Percentiles rank a stretch among this genome's conserved stretches.
Evolutionary conservation across 140 eudicot genomes (phyloP).

Genomic region (Cichorium intybus): DNA sequence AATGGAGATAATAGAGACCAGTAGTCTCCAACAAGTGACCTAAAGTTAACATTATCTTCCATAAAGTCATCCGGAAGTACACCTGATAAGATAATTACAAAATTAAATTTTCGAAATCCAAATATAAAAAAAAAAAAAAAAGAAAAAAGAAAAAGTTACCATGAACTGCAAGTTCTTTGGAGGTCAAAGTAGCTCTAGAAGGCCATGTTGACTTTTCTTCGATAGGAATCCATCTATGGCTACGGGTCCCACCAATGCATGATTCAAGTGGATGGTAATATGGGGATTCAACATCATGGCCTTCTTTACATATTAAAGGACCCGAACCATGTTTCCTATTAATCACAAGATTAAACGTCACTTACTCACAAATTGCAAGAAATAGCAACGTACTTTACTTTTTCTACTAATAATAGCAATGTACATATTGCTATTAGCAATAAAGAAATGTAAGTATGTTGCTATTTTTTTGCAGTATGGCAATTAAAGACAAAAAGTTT

Average conservation of each 20-base stretch:
- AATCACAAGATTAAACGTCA: slow-evolving; percentile 26
- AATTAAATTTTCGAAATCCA: neutral
- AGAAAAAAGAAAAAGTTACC: slow-evolving; percentile 48
- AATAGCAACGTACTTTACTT: neutral
- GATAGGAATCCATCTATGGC: slow-evolving; percentile 87
- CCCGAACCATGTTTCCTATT: slow-evolving; percentile 68
- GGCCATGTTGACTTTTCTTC: slow-evolving; percentile 85
- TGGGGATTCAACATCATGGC: slow-evolving; percentile 83
- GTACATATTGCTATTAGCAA: no score
- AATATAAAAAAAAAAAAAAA: neutral
- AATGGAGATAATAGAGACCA: slow-evolving; percentile 95
- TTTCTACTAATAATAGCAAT: no score
- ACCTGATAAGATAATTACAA: slow-evolving; percentile 36
- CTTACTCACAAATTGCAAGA: slow-evolving; percentile 6
- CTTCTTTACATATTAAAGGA: slow-evolving; percentile 69
- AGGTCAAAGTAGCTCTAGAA: slow-evolving; percentile 55
- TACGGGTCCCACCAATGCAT: slow-evolving; percentile 94
- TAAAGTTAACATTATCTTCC: slow-evolving; percentile 74
- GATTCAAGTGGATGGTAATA: slow-evolving; percentile 82
- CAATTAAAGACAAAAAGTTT: no score
- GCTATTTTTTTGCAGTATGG: no score
- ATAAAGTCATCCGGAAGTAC: slow-evolving; percentile 64
- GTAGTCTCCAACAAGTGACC: slow-evolving; percentile 60
- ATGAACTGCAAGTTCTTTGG: slow-evolving; percentile 58
- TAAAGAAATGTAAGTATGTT: no score